These are phyloP conservation scores for Fonsecaea pedrosoi DNA, from an alignment of 2,329 filamentous ascomycete genomes.

Conservation along the genomic window DNA sequence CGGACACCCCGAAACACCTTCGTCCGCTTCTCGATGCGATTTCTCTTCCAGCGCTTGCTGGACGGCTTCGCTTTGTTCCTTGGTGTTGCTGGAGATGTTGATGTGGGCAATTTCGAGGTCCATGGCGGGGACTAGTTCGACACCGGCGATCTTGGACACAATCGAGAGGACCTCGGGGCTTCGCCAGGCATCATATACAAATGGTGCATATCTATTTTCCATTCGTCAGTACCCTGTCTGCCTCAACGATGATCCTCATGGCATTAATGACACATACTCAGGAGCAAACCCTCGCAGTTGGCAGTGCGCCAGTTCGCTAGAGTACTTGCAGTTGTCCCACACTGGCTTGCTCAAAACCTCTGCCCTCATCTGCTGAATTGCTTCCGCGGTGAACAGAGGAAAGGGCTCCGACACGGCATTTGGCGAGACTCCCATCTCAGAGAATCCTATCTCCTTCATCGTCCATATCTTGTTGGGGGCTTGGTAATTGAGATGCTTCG, in stretches of 20 bases:
- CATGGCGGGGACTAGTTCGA: constrained; percentile 63
- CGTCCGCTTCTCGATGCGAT: constrained; percentile 35
- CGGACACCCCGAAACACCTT: constrained; percentile 39
- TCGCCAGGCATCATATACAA: constrained; percentile 66
- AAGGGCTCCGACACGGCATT: constrained; percentile 69
- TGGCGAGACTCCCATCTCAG: constrained; percentile 63
- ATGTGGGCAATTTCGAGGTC: constrained; percentile 66
- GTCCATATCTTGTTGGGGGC: constrained; percentile 58
- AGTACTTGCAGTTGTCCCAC: constrained; percentile 61
- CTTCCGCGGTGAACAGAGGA: constrained; percentile 65
- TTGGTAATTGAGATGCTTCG: constrained; percentile 61
- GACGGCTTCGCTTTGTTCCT: constrained; percentile 37
- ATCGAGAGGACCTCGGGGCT: constrained; percentile 60
- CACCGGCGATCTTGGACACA: constrained; percentile 63
- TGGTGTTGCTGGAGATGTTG: constrained; percentile 57
- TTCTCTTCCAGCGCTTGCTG: constrained; percentile 34
- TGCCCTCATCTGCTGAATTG: constrained; percentile 64
- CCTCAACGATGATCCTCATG: constrained; percentile 31
- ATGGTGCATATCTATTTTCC: constrained; percentile 61
- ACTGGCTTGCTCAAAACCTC: constrained; percentile 65
- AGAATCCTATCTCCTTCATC: constrained; percentile 68
- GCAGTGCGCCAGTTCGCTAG: constrained; percentile 60
- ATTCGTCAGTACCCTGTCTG: constrained; percentile 24
- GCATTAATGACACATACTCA: constrained; percentile 58
- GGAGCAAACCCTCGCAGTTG: constrained; percentile 61